Conservation (phyloP, 2,329 filamentous ascomycete genomes). For the Tolypocladium album region DNA sequence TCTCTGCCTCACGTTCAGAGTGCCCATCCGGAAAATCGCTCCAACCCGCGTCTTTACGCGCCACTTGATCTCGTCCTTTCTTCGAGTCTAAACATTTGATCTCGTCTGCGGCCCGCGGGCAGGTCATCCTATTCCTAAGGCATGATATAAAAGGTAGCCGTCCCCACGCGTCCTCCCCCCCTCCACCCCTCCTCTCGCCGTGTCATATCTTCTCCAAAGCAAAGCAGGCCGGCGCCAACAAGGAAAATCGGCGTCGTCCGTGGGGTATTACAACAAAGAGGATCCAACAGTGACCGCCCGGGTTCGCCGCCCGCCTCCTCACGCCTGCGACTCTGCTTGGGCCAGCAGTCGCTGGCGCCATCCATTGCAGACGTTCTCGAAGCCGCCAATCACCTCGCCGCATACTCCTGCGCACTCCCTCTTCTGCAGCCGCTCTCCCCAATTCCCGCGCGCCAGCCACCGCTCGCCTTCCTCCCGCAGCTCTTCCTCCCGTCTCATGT, state of each 20-base stretch:
- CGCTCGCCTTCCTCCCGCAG: constrained; percentile 69
- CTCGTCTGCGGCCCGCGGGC: background rate
- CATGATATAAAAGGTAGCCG: background rate
- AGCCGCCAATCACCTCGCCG: constrained; percentile 79
- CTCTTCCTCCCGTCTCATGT: constrained; percentile 76
- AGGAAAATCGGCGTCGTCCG: background rate
- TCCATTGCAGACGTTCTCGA: constrained; percentile 79
- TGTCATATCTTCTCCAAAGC: background rate
- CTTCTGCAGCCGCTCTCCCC: constrained; percentile 64
- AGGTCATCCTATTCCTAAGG: background rate
- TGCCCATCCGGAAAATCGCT: background rate
- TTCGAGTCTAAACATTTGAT: background rate
- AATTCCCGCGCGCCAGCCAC: constrained; percentile 74
- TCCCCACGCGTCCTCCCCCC: background rate
- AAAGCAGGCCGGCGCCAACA: background rate
- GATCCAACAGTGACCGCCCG: background rate
- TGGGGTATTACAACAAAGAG: background rate
- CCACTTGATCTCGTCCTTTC: background rate
- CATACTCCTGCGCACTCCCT: constrained; percentile 79
- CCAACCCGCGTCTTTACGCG: background rate
- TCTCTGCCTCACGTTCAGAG: background rate
- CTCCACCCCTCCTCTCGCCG: background rate
- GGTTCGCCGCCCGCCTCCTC: background rate
- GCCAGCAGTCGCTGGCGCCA: constrained; percentile 70
- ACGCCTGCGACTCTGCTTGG: constrained; percentile 42